Base-by-base conservation (phyloP, 1,139 yeast genomes). In the Maudiozyma humilis region DNA sequence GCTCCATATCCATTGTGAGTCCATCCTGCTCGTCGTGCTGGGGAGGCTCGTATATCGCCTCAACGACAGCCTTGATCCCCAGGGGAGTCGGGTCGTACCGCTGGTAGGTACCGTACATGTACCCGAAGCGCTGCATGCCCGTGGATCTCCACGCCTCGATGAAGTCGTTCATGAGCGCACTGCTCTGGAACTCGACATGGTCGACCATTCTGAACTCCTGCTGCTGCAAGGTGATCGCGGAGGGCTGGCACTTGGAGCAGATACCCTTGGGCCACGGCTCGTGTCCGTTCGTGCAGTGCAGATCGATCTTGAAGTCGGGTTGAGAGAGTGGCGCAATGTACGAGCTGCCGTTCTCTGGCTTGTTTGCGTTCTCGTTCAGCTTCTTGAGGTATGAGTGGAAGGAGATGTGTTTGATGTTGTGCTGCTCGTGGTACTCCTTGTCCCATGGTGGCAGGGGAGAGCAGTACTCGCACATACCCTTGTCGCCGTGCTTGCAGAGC, bases 391-490 rank as follows among this genome's bases (percentile, higher is more conserved):
- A 72, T 0, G 97, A 82, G 60, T 88, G 95, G 64, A 82, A 88
- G 3, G 96, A 87, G 45, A 79, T 69, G 63, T 91, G 98, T 64
- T 93, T 93, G 62, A 89, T 86, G 23, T 78, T 79, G 53, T 89
- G 71, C 49, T 80, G 82, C 44, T 77, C 77, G 51, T 81, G 82
- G 61, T 88, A 89, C 20, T 72, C 76, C 47, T 75, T 73, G 63
- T 91, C 96, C 85, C 91, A 93, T 1, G 98, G 97, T 38, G 95
- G 96, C 46, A 93, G 68, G 0, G 98, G 96, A 42, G 94, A 80
- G 62, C 98, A 91, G 60, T 88, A 87, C 56, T 91, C 98, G 65
- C 98, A 91, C 98, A 91, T 91, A 2, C 97, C 98, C 55, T 82
- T 83, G 32, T 81, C 89, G 3, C 93, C 87, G 61, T 93, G 98